Evolutionary conservation across 2,329 filamentous ascomycete species (phyloP).

Genomic region (Calonectria multiphialidica): DNA sequence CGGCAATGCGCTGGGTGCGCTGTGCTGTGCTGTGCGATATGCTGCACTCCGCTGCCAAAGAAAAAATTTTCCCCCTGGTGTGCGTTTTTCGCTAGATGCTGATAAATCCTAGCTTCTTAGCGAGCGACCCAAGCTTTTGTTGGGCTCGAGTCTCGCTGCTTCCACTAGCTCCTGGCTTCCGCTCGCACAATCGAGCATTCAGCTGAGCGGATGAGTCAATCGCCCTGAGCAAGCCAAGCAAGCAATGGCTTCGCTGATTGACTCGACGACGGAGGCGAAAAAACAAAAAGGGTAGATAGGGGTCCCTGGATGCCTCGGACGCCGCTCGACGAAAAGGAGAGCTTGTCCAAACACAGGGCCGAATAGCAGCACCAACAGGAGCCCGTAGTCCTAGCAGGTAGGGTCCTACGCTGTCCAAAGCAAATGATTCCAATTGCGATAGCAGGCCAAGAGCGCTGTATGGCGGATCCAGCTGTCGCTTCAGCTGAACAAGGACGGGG

Average conservation of each 20-base stretch:
- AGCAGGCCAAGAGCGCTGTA: slow-evolving; percentile 18
- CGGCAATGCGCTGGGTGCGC: slow-evolving; percentile 36
- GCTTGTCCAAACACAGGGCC: slow-evolving; percentile 30
- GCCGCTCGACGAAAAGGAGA: slow-evolving; percentile 24
- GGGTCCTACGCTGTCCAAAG: slow-evolving; percentile 2
- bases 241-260: slow-evolving; percentile 16
- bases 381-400: not conserved
- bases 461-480: slow-evolving; percentile 28
- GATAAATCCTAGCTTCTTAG: slow-evolving; percentile 31
- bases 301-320: slow-evolving; percentile 5
- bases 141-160: slow-evolving; percentile 32
- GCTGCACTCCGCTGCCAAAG: slow-evolving; percentile 15
- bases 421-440: slow-evolving; percentile 14
- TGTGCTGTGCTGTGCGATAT: slow-evolving; percentile 18
- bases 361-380: slow-evolving; percentile 31
- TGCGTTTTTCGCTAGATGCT: slow-evolving; percentile 28
- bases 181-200: slow-evolving; percentile 32
- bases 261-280: not conserved
- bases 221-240: slow-evolving; percentile 26
- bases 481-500: slow-evolving; percentile 37
- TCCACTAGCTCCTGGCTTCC: slow-evolving; percentile 18
- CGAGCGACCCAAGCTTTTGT: slow-evolving; percentile 34
- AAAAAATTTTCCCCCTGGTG: slow-evolving; percentile 22
- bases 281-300: not conserved
- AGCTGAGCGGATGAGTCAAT: slow-evolving; percentile 39